These are phyloP conservation scores for Chaetomiaceae sp. DNA, from an alignment of 2,329 filamentous ascomycete species.

Conservation along the genomic window DNA sequence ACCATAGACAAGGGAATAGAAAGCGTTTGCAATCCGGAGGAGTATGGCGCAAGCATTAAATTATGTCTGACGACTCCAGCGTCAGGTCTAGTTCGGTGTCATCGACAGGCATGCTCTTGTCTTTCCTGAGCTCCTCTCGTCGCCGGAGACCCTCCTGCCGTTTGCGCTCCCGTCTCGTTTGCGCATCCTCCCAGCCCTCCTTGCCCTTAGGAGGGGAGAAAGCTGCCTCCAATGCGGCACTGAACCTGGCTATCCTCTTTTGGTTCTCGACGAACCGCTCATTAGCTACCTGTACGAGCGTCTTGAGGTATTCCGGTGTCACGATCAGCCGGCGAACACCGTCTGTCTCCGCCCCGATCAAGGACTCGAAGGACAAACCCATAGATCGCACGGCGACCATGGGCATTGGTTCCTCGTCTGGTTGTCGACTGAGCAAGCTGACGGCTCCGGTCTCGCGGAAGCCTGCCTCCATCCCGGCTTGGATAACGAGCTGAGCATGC, in stretches of 20 bases:
- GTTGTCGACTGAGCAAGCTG: slow-evolving; percentile 44
- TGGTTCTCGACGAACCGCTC: slow-evolving; percentile 67
- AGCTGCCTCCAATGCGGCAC: slow-evolving; percentile 42
- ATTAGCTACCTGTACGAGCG: slow-evolving; percentile 66
- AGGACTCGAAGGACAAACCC: slow-evolving; percentile 74
- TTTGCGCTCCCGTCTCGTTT: slow-evolving; percentile 51
- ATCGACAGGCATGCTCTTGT: background rate
- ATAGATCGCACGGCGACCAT: slow-evolving; percentile 84
- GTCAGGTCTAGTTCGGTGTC: background rate
- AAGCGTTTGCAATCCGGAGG: background rate
- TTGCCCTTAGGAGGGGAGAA: slow-evolving; percentile 30
- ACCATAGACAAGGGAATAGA: slow-evolving; percentile 6
- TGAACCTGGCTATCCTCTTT: slow-evolving; percentile 63
- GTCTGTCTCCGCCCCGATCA: slow-evolving; percentile 58
- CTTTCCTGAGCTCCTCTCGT: slow-evolving; percentile 39
- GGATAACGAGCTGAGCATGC: slow-evolving; percentile 71
- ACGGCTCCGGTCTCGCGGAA: slow-evolving; percentile 89
- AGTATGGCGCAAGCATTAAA: slow-evolving; percentile 1
- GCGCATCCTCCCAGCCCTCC: slow-evolving; percentile 52
- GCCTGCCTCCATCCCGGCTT: slow-evolving; percentile 72
- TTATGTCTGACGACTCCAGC: slow-evolving; percentile 13
- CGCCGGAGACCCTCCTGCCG: slow-evolving; percentile 53
- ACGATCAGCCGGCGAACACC: slow-evolving; percentile 50
- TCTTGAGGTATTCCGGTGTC: slow-evolving; percentile 60
- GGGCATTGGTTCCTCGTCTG: slow-evolving; percentile 45